phyloP scores from a whole-genome alignment of 441 rosid genomes.

The Aquilaria agallochum region DNA sequence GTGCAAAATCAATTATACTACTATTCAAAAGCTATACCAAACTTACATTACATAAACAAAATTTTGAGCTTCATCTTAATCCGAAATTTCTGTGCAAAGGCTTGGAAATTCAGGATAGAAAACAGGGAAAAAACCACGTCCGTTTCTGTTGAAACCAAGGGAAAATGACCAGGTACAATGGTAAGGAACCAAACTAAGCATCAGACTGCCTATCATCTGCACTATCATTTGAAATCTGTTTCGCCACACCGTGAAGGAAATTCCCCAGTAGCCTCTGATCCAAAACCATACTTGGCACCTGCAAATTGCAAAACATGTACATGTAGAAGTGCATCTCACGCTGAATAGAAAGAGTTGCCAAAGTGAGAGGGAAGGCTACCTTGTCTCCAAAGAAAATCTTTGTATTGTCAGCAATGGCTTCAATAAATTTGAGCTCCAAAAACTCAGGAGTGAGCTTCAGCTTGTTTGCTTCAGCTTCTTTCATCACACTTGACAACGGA shows the following conservation, averaged over 20 bases:
- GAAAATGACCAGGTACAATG: too few species aligned
- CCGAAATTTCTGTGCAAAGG: too few species aligned
- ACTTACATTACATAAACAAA: too few species aligned
- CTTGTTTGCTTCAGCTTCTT: slow-evolving; percentile 93
- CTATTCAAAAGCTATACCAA: too few species aligned
- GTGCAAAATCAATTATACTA: too few species aligned
- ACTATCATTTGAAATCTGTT: slow-evolving; percentile 19
- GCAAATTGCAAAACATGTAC: slow-evolving; percentile 9
- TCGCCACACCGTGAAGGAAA: slow-evolving; percentile 47
- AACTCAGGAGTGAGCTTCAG: slow-evolving; percentile 83
- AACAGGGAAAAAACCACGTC: too few species aligned
- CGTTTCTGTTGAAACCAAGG: too few species aligned
- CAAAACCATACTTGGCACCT: slow-evolving; percentile 83
- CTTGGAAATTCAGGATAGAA: too few species aligned
- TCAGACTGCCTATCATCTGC: slow-evolving; percentile 6
- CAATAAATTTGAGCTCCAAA: slow-evolving; percentile 79
- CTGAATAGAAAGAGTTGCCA: slow-evolving; percentile 2
- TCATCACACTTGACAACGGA: slow-evolving; percentile 39
- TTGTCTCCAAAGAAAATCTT: slow-evolving; percentile 89
- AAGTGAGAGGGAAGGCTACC: slow-evolving; percentile 24
- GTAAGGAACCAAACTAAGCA: slow-evolving; percentile 8
- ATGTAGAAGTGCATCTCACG: not conserved
- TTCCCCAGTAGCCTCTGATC: slow-evolving; percentile 89
- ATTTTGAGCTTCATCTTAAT: too few species aligned
- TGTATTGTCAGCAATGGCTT: slow-evolving; percentile 79